These are phyloP conservation scores for Arabidopsis hybrid DNA, from an alignment of 441 rosid species.

Conservation along the genomic window DNA sequence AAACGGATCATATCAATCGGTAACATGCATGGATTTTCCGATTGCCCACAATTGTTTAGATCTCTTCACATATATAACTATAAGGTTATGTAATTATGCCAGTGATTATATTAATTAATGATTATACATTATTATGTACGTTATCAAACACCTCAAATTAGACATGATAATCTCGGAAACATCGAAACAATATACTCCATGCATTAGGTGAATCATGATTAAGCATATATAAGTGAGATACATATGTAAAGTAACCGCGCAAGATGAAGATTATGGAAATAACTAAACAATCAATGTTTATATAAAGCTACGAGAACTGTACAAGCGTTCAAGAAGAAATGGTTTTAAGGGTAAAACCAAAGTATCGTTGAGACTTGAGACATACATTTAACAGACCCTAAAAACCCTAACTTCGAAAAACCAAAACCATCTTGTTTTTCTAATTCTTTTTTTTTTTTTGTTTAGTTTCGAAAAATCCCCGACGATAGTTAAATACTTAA, in stretches of 20 bases:
- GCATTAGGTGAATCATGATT: slow-evolving; percentile 12
- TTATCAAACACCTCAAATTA: slow-evolving; percentile 13
- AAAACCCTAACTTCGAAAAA: slow-evolving; percentile 47
- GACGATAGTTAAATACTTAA: slow-evolving; percentile 24
- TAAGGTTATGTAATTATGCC: background rate
- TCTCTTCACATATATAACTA: background rate
- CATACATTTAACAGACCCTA: slow-evolving; percentile 31
- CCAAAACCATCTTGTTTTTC: slow-evolving; percentile 22
- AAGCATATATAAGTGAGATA: slow-evolving; percentile 11
- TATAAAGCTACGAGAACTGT: slow-evolving; percentile 31
- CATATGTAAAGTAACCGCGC: slow-evolving; percentile 21
- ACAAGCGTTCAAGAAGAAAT: slow-evolving; percentile 41
- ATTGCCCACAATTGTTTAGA: slow-evolving; percentile 27
- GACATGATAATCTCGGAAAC: slow-evolving; percentile 13
- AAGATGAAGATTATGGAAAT: background rate
- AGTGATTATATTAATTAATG: slow-evolving; percentile 18
- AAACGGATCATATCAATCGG: slow-evolving; percentile 31
- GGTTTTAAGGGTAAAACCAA: slow-evolving; percentile 31
- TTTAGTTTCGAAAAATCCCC: slow-evolving; percentile 36
- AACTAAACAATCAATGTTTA: slow-evolving; percentile 17
- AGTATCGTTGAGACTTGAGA: slow-evolving; percentile 9
- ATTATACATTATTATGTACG: slow-evolving; percentile 9
- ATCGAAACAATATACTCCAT: slow-evolving; percentile 3
- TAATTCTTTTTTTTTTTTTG: background rate
- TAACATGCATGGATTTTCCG: slow-evolving; percentile 33